A percentile compares a stretch with the other conserved stretches of the same genome.
Conservation (phyloP, 495 filamentous ascomycete species). For the Lichina pygmaea region DNA sequence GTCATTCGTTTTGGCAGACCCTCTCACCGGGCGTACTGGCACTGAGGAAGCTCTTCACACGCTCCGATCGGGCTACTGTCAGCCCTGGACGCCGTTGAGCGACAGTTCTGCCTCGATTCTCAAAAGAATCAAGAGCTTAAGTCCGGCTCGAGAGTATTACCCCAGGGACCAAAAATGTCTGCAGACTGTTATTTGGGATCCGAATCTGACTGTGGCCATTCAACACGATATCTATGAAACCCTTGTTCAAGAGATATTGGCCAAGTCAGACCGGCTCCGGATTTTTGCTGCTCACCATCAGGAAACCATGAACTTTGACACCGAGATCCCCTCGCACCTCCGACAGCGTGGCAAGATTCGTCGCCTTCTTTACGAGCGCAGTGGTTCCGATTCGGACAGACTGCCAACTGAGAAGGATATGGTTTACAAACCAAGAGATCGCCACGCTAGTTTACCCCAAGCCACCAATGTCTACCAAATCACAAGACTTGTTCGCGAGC, state of each 20-base stretch:
- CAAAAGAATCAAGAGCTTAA: not conserved
- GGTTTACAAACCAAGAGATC: constrained; percentile 3
- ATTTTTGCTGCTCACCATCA: constrained; percentile 7
- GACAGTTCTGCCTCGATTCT: not conserved
- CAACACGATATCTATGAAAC: constrained; percentile 23
- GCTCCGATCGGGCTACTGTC: not conserved
- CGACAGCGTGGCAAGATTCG: constrained; percentile 12
- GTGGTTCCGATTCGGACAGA: not conserved
- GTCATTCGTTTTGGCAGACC: constrained; percentile 1
- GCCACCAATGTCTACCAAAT: constrained; percentile 11
- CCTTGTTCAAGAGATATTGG: constrained; percentile 16
- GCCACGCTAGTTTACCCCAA: not conserved
- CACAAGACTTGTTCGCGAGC: constrained; percentile 8
- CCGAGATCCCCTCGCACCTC: constrained; percentile 7
- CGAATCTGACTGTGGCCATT: constrained; percentile 16
- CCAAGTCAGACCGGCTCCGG: constrained; percentile 13
- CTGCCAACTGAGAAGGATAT: constrained; percentile 1
- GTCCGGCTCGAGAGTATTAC: constrained; percentile 1
- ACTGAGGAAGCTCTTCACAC: constrained; percentile 1
- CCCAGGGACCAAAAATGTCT: not conserved
- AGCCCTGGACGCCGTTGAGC: constrained; percentile 1
- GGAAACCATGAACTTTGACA: not conserved
- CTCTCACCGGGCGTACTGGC: constrained; percentile 1
- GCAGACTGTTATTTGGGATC: constrained; percentile 2
- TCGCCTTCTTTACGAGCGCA: constrained; percentile 15